Percentiles rank a stretch among this genome's conserved stretches.
Evolutionary conservation across 2,329 filamentous ascomycete species (phyloP).

Genomic region (Epichloe uncinata): DNA sequence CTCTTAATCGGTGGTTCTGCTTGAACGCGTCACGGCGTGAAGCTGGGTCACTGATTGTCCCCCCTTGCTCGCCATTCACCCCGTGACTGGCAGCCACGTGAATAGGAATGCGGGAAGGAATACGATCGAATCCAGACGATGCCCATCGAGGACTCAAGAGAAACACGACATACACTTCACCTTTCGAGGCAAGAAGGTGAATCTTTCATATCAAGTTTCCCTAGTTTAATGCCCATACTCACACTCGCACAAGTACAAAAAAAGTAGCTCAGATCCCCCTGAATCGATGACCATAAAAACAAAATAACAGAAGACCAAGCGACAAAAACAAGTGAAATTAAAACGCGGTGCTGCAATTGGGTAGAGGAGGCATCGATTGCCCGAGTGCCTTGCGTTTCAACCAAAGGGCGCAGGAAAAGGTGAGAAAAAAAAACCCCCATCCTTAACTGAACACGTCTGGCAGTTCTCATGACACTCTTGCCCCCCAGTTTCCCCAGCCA

Average conservation of each 20-base stretch:
- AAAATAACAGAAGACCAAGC: slow-evolving; percentile 7
- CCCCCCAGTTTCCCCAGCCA: not conserved
- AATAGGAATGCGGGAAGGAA: too few relatives aligned
- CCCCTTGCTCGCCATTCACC: too few relatives aligned
- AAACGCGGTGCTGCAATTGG: not conserved
- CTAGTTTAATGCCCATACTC: slow-evolving; percentile 11
- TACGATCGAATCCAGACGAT: too few relatives aligned
- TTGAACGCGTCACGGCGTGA: too few relatives aligned
- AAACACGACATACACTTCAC: not conserved
- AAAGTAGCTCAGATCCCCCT: slow-evolving; percentile 5
- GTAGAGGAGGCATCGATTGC: not conserved
- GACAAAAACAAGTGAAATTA: not conserved
- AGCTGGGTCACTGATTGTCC: too few relatives aligned
- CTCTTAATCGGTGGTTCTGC: too few relatives aligned
- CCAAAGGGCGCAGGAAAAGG: not conserved
- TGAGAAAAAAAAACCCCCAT: not conserved
- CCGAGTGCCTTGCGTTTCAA: slow-evolving; percentile 1
- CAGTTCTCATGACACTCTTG: not conserved
- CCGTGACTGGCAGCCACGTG: too few relatives aligned
- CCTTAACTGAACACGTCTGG: not conserved
- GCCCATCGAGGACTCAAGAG: not conserved
- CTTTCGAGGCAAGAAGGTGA: not conserved
- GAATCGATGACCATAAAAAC: slow-evolving; percentile 4
- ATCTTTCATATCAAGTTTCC: not conserved
- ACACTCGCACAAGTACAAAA: slow-evolving; percentile 4